Evolutionary conservation across 192 early-diverging fungal genomes (phyloP).

Genomic region (Lobosporangium transversale): DNA sequence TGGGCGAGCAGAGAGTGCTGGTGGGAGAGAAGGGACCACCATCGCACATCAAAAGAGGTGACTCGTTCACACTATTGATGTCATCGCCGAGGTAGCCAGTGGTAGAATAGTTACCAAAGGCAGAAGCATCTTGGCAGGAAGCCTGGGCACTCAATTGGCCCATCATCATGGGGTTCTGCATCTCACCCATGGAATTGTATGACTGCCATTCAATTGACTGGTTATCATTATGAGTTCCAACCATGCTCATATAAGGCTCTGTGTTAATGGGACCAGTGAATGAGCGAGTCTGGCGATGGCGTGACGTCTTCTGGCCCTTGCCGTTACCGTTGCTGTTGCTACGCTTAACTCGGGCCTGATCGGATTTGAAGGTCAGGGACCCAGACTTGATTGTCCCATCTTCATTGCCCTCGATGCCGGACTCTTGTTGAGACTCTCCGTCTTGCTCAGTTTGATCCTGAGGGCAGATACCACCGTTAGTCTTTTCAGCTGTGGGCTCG

Average conservation of each 20-base stretch:
- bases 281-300: slow-evolving; percentile 49
- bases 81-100: slow-evolving; percentile 28
- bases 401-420: background rate
- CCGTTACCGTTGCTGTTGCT: slow-evolving; percentile 47
- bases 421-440: slow-evolving; percentile 8
- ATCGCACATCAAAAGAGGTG: slow-evolving; percentile 36
- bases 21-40: slow-evolving; percentile 48
- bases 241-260: slow-evolving; percentile 11
- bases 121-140: slow-evolving; percentile 5
- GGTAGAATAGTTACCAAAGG: slow-evolving; percentile 13
- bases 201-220: slow-evolving; percentile 28
- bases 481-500: background rate
- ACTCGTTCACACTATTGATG: slow-evolving; percentile 11
- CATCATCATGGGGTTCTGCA: slow-evolving; percentile 11
- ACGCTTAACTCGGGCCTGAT: slow-evolving; percentile 29
- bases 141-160: background rate
- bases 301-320: slow-evolving; percentile 28
- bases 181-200: slow-evolving; percentile 11
- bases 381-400: slow-evolving; percentile 9
- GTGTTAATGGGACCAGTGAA: slow-evolving; percentile 44
- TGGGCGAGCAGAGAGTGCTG: slow-evolving; percentile 42
- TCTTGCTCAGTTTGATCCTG: slow-evolving; percentile 2
- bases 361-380: slow-evolving; percentile 6
- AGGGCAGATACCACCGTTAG: background rate
- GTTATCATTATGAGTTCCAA: background rate